Base-by-base conservation (phyloP, 192 early-diverging fungal genomes). In the Chytriomyces sp. region DNA sequence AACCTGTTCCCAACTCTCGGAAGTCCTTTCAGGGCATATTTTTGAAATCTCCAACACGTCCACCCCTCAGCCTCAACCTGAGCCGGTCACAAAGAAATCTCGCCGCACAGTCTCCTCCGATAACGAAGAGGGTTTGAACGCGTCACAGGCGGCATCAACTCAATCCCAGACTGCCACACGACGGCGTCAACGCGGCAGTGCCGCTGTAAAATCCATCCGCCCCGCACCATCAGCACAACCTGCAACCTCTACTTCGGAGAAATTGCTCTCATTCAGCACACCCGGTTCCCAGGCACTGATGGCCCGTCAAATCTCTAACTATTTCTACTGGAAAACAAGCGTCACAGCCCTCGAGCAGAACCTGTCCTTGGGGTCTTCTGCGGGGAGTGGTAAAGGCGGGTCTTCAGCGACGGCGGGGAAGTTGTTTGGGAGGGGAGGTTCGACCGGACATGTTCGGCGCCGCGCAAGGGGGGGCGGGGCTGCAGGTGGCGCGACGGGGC, bases 261-360 rank as follows among this genome's bases (percentile, higher is more conserved):
- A n/a, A 79, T 36, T 30, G 54, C 32, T 17, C 26, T 26, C 25
- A 54, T 71, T 77, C 36, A 19, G 22, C 17, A 77, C 39, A 3
- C 26, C 59, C 1, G 80, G 79, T 3, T 55, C 65, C 5, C 66
- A 84, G 44, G 5, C 17, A 32, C 39, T 85, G 19, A 56, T 88
- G 37, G 38, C 70, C 4, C 74, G 85, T 4, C 72, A 89, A 53
- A 73, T 93, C 17, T 76, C 80, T 7, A 84, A 84, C 37, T 94
- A 94, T 61, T 93, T 96, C 58, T 66, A 74, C 26, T 93, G 93
- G 91, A 93, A 95, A 63, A 68, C 72, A 28, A 58, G 69, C 6
- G 69, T 78, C 60, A 22, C 78, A 5, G 26, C 19, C 10, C 66
- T 81, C 10, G 71, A 65, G 28, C 54, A 55, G 30, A 82, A 80